These are phyloP conservation scores for Penicillium italicum DNA, from an alignment of 2,329 filamentous ascomycete genomes.

Conservation along the genomic window DNA sequence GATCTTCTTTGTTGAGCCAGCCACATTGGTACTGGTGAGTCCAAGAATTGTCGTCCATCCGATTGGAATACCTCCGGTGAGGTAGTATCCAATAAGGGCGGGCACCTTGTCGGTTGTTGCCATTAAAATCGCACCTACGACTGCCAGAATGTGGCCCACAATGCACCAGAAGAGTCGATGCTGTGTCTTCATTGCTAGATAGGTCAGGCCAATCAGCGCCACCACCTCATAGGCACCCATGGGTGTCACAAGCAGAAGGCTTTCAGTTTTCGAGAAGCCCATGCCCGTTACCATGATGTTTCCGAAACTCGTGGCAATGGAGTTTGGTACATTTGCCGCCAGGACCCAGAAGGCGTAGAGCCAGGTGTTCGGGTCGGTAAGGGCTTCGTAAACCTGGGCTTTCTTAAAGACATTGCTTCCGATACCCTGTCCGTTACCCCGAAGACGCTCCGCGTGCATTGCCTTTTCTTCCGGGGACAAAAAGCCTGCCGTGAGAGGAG, in stretches of 20 bases:
- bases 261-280: conserved; percentile 35
- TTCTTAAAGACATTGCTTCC: conserved; percentile 35
- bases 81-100: conserved; percentile 39
- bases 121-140: conserved; percentile 40
- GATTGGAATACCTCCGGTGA: conserved; percentile 38
- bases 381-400: conserved; percentile 34
- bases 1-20: conserved; percentile 38
- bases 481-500: conserved; percentile 32
- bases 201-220: conserved; percentile 36
- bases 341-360: conserved; percentile 37
- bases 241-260: conserved; percentile 38
- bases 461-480: conserved; percentile 33
- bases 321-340: conserved; percentile 39
- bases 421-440: conserved; percentile 38
- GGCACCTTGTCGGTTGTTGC: conserved; percentile 37
- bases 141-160: conserved; percentile 34
- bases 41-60: conserved; percentile 41
- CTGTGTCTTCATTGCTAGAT: conserved; percentile 36
- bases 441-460: conserved; percentile 33
- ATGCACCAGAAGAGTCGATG: conserved; percentile 38
- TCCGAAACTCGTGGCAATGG: conserved; percentile 38
- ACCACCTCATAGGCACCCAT: conserved; percentile 41
- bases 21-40: conserved; percentile 37
- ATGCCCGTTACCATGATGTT: conserved; percentile 40
- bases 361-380: conserved; percentile 38